Evolutionary conservation across 345 rosid species (phyloP), one percentile per base, ranked within the genome.

Genomic region (Erucastrum elatum): DNA sequence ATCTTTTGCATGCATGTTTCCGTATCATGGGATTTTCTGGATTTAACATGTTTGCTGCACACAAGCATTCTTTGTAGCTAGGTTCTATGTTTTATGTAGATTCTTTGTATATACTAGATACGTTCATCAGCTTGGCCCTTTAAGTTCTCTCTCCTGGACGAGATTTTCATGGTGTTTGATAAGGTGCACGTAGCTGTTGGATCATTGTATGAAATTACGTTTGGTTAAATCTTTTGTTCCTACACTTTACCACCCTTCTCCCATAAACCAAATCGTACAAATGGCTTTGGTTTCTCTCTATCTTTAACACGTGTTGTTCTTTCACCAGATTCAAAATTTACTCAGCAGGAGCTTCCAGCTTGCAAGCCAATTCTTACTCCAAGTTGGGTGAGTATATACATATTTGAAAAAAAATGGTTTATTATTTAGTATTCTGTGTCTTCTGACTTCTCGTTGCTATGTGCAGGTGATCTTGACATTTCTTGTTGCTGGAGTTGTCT

Each of bases 361-460:
- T 95, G 99, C 87, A 95, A 95, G 84, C 99, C 99, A 26, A 95
- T 95, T 77, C 97, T 95, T 30, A 95, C 98, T 1, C 99, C 97
- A 17, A 66, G 87, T 80, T 95, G 97, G 99, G 99, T 94, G 81
- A 83, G 85, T 60, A 39, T 12, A 2, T 8, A 39, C 46, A 39
- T 39, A 39, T 39, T 53, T 41, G 64, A 58, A 66, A 35, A 37
- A 3, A 39, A 39, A 1, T 27, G 31, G 68, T 2, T 21, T 68
- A 8, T 71, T 11, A 64, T 31, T 15, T 30, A 30, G 5, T 13
- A 0, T 15, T 46, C 49, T 44, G 15, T 62, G 53, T 12, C 53
- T 44, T 4, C 39, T 46, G 5, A n/a, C n/a, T 67, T 29, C 2
- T 44, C 1, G 56, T 34, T 44, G 15, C 46, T 58, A 35, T 13